A percentile compares a stretch with the other conserved stretches of the same genome.
Evolutionary conservation across 805 yeast genomes (phyloP).

Genomic region (Wickerhamomyces canadensis): DNA sequence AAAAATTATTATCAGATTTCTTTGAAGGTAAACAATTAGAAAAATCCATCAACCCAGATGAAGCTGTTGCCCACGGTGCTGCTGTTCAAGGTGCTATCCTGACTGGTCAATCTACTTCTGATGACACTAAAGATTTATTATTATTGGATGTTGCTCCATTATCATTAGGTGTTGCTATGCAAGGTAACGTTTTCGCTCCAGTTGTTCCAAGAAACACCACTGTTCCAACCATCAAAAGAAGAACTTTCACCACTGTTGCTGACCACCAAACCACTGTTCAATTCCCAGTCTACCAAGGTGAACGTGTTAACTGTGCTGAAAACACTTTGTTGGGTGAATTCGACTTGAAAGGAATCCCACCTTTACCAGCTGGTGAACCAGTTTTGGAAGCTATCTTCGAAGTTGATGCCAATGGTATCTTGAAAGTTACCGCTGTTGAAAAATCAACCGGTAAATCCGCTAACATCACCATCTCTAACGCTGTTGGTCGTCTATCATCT

Average conservation of each 20-base stretch:
- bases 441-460: slow-evolving; percentile 98
- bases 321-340: slow-evolving; percentile 98
- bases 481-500: slow-evolving; percentile 95
- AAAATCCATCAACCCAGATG: slow-evolving; percentile 97
- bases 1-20: slow-evolving; percentile 89
- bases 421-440: slow-evolving; percentile 98
- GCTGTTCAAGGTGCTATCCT: slow-evolving; percentile 99
- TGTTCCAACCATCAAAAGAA: slow-evolving; percentile 97
- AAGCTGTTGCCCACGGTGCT: slow-evolving; percentile 99
- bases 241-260: slow-evolving; percentile 97
- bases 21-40: slow-evolving; percentile 95
- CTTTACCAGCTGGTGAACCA: slow-evolving; percentile 98
- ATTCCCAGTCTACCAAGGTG: slow-evolving; percentile 99
- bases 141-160: slow-evolving; percentile 97
- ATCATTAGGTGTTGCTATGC: slow-evolving; percentile 99
- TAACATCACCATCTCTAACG: slow-evolving; percentile 98
- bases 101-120: slow-evolving; percentile 86
- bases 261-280: slow-evolving; percentile 99
- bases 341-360: slow-evolving; percentile 97
- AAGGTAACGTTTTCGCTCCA: slow-evolving; percentile 98
- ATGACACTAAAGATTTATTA: slow-evolving; percentile 91
- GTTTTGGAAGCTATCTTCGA: slow-evolving; percentile 98
- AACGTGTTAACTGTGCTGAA: slow-evolving; percentile 97
- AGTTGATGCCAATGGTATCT: slow-evolving; percentile 99
- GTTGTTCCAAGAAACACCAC: slow-evolving; percentile 99